Base-by-base conservation (phyloP, 441 rosid species). In the Populus hybrid region DNA sequence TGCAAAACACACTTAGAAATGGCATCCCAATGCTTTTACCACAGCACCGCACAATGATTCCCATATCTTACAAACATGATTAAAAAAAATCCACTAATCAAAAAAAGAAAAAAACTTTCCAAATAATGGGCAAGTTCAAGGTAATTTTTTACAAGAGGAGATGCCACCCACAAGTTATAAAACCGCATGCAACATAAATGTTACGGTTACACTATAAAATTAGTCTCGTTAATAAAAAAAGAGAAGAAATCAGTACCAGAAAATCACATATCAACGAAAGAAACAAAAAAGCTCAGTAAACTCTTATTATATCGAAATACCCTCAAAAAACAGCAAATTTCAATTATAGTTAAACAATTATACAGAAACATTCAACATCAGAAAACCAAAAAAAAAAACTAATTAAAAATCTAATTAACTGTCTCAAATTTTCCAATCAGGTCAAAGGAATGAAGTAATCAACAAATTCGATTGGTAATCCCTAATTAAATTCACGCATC, bases 31-130 rank as follows among this genome's bases (percentile, higher is more conserved):
- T 14, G 67, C 6, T 68, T 67, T 73, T 64, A 24, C 40, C 50
- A 68, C 63, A 9, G 61, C 66, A 78, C 73, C 50, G 63, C 63
- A 24, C 26, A 40, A 64, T 21, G 68, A 57, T 59, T 42, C 80
- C 67, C 67, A 50, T 34, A 78, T 73, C 69, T 71, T 10, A 63
- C 71, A 73, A 36, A 67, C 71, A 21, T 59, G 9, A 61, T 35
- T n/a, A 34, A 34, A 34, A 23, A 34, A 36, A 14, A 76, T 6
- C 40, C 54, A 35, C 50, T 10, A 8, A 11, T 6, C 32, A 16
- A 61, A 23, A 6, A 46, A 9, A 40, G 50, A 14, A 46, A 46
- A 46, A 14, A 12, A 14, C 57, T 14, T 46, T 5, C 6, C 57
- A 46, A 1, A 46, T 46, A 46, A 46, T 46, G 18, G 57, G 20